Conservation (phyloP, 2,329 filamentous ascomycete genomes). For the Fonsecaea monophora region DNA sequence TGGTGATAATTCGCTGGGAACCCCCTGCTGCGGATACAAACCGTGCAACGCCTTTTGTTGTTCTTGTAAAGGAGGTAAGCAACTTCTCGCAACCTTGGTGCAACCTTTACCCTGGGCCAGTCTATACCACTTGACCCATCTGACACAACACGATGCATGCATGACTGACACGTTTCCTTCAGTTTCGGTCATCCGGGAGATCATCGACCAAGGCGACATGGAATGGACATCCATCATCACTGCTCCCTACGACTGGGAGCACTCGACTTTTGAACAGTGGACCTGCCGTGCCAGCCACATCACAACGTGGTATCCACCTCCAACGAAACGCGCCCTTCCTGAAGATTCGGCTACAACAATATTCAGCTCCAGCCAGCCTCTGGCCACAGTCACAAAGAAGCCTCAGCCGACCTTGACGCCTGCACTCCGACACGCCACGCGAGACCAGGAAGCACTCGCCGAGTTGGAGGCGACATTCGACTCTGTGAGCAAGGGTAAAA, state of each 20-base stretch:
- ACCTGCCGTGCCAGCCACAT: constrained; percentile 22
- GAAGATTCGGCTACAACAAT: constrained; percentile 5
- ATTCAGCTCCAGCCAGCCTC: neutral
- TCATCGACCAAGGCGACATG: neutral
- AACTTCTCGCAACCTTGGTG: neutral
- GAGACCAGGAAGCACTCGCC: constrained; percentile 4
- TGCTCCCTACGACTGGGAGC: constrained; percentile 2
- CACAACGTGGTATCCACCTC: constrained; percentile 11
- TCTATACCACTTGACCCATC: neutral
- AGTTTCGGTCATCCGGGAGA: constrained; percentile 18
- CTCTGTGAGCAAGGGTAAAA: constrained; percentile 5
- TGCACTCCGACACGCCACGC: neutral
- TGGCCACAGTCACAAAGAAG: neutral
- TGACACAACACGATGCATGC: neutral
- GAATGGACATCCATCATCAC: constrained; percentile 23
- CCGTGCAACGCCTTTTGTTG: constrained; percentile 21
- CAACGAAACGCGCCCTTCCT: constrained; percentile 9
- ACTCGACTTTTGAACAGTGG: constrained; percentile 12
- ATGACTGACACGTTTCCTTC: neutral
- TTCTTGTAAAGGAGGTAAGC: constrained; percentile 12
- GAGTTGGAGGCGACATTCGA: constrained; percentile 11
- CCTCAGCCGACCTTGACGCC: neutral
- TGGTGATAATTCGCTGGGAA: constrained; percentile 12
- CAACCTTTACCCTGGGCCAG: neutral
- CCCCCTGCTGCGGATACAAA: constrained; percentile 22